phyloP scores from a whole-genome alignment of 2,329 filamentous ascomycete genomes.

The Rutstroemia sp. region DNA sequence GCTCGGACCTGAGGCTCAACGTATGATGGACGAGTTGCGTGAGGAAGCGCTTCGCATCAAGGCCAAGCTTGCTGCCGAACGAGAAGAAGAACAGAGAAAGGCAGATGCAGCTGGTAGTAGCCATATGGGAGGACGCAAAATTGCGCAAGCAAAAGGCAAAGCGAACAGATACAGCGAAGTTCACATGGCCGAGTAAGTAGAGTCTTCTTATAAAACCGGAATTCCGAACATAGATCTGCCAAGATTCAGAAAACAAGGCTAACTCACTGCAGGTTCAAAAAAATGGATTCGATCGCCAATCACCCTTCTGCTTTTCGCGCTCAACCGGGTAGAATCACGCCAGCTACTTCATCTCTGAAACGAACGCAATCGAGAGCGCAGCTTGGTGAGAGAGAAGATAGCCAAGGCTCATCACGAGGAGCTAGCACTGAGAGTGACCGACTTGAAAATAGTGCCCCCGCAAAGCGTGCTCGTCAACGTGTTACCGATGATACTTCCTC shows the following conservation, averaged over 20 bases:
- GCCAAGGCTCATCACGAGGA: constrained; percentile 3
- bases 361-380: constrained; percentile 54
- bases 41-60: constrained; percentile 67
- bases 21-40: constrained; percentile 59
- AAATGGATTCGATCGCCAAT: constrained; percentile 92
- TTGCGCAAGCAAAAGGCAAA: constrained; percentile 74
- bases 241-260: background rate
- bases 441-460: constrained; percentile 33
- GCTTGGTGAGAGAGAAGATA: constrained; percentile 47
- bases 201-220: background rate
- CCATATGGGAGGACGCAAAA: constrained; percentile 51
- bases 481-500: constrained; percentile 63
- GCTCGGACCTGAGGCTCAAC: constrained; percentile 54
- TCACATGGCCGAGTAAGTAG: constrained; percentile 60
- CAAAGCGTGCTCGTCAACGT: constrained; percentile 66
- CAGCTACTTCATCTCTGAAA: constrained; percentile 39
- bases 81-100: constrained; percentile 45
- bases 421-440: constrained; percentile 11
- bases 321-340: constrained; percentile 45
- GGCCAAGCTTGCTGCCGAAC: constrained; percentile 55
- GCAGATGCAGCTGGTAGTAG: constrained; percentile 36
- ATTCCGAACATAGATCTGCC: background rate
- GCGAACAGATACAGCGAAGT: constrained; percentile 73
- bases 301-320: constrained; percentile 74
- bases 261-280: constrained; percentile 55